Base-by-base conservation (phyloP, 2,329 filamentous ascomycete genomes). In the Sordariomycetes sp. region DNA sequence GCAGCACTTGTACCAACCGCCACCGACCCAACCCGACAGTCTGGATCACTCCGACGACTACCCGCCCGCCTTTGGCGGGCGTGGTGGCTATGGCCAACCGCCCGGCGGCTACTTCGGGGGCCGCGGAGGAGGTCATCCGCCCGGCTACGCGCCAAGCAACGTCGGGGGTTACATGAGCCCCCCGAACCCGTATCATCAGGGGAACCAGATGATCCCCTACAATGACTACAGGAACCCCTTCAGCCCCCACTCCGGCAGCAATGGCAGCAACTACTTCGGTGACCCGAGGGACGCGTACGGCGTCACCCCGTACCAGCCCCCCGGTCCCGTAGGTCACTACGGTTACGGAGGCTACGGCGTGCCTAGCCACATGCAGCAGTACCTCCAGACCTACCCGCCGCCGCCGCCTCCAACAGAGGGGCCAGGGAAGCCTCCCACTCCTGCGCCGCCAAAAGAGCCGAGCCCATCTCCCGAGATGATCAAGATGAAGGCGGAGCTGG, bases 11-110 rank as follows among this genome's bases (percentile, higher is more conserved):
- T 60, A 59, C 36, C 57, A 55, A 17, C 53, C 58, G 6, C 55
- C 69, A 63, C 77, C 79, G 62, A 73, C 74, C 61, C 74, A 77
- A 62, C 74, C 81, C 57, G 80, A 81, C 73, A 87, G 78, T 67
- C 76, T 80, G 73, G 85, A 87, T 67, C 79, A 79, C 39, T 76
- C 75, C 22, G 82, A 88, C 25, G 82, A 87, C n/a, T 85, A 78
- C 66, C 69, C 72, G 61, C 68, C 64, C 63, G 73, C 70, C 74
- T 76, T 72, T 70, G 68, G 65, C 32, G 48, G 45, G 10, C 45
- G 55, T 25, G 45, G 48, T 28, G 55, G 45, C 15, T 35, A 45
- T 39, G 36, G 39, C 7, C 55, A 13, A 10, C 55, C 61, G 42
- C 61, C 61, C 4, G 48, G 35, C 24, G 53, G 42, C 54, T 67